These are phyloP conservation scores for Aspergillus ochraceus DNA, from an alignment of 2,329 filamentous ascomycete species.

Conservation along the genomic window DNA sequence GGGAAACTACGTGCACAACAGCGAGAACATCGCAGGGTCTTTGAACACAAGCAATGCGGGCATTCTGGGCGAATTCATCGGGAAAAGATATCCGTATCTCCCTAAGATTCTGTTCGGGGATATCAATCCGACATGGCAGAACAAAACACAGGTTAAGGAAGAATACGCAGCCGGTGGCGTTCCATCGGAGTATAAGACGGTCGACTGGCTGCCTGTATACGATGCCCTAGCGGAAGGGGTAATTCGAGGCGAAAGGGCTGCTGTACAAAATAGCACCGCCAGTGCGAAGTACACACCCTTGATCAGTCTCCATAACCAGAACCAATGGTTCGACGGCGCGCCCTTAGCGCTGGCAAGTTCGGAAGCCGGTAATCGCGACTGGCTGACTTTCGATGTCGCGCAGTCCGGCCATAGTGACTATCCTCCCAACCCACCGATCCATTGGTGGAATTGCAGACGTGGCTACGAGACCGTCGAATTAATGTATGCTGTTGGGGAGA, in stretches of 20 bases:
- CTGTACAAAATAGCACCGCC: background rate
- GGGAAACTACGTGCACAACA: constrained; percentile 3
- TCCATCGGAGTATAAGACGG: background rate
- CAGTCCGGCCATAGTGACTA: constrained; percentile 9
- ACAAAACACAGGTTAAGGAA: constrained; percentile 5
- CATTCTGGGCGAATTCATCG: constrained; percentile 4
- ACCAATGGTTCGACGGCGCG: constrained; percentile 9
- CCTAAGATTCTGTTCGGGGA: constrained; percentile 7
- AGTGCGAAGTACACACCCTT: background rate
- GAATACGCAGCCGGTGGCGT: constrained; percentile 4
- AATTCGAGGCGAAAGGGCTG: constrained; percentile 3
- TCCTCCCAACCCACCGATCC: constrained; percentile 9
- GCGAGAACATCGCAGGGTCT: background rate
- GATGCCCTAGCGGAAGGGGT: constrained; percentile 6
- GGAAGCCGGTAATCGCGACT: constrained; percentile 2
- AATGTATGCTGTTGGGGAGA: constrained; percentile 6
- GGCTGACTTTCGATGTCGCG: constrained; percentile 8
- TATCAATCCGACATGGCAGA: constrained; percentile 9
- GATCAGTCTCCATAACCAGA: constrained; percentile 7
- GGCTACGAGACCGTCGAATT: constrained; percentile 10
- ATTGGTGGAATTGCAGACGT: constrained; percentile 11
- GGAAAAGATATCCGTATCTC: constrained; percentile 8
- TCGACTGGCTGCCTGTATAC: constrained; percentile 5
- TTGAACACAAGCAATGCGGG: background rate
- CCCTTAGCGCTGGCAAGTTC: constrained; percentile 2